phyloP scores from a whole-genome alignment of 331 rosid species.

The Quercus tomentella region DNA sequence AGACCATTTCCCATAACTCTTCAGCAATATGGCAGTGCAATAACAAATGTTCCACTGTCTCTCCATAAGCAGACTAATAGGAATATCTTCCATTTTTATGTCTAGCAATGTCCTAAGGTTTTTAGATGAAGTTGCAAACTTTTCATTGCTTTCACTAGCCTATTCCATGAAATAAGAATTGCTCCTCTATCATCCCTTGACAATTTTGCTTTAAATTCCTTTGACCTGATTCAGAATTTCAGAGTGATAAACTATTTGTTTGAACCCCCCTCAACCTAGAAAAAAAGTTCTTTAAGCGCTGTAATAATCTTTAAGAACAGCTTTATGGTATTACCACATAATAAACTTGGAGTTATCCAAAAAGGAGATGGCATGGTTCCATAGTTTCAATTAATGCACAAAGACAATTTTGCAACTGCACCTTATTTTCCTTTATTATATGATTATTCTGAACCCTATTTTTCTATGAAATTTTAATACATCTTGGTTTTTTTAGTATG shows the following conservation, averaged over 20 bases:
- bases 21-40: neutral
- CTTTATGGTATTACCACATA: neutral
- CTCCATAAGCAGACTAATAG: neutral
- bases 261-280: neutral
- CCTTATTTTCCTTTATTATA: neutral
- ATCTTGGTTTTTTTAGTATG: neutral
- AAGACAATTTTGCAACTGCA: neutral
- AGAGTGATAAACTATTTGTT: neutral
- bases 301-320: neutral
- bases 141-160: neutral
- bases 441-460: neutral
- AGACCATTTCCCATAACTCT: no score
- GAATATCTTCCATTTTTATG: neutral
- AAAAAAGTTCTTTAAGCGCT: neutral
- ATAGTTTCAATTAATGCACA: neutral
- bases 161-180: neutral
- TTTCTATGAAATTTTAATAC: conserved; percentile 3
- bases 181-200: neutral
- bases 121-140: neutral
- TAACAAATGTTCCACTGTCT: neutral
- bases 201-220: neutral
- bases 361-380: neutral
- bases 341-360: neutral
- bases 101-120: neutral
- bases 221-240: neutral